Evolutionary conservation across 106 monocot genomes (phyloP).

Genomic region (Triglochin maritima): DNA sequence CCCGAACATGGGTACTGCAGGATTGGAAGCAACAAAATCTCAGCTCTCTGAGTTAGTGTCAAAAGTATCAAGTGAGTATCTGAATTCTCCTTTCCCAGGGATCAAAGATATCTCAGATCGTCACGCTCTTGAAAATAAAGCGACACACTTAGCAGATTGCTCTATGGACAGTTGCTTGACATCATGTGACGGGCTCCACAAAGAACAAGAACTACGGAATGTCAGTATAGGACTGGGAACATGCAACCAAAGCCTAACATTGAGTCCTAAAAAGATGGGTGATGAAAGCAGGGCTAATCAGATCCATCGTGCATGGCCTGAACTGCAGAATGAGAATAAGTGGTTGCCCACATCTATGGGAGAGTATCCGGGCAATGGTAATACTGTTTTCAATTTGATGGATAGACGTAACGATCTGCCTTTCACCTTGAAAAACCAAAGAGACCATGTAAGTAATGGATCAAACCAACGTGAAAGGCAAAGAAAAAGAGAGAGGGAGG

Average conservation of each 20-base stretch:
- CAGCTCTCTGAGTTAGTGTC: constrained; percentile 63
- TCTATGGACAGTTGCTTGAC: constrained; percentile 84
- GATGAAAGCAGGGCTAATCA: constrained; percentile 8
- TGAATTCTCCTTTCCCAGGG: constrained; percentile 21
- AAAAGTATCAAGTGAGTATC: constrained; percentile 52
- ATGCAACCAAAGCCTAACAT: constrained; percentile 9
- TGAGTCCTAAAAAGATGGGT: not conserved
- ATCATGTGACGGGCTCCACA: constrained; percentile 50
- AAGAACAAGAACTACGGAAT: constrained; percentile 34
- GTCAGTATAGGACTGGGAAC: constrained; percentile 18
- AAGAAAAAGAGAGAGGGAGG: constrained; percentile 17
- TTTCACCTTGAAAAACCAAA: constrained; percentile 25
- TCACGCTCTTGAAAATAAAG: constrained; percentile 19
- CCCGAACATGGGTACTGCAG: constrained; percentile 39
- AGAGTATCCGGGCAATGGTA: constrained; percentile 6
- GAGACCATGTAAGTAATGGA: constrained; percentile 5
- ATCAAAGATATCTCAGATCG: constrained; percentile 23
- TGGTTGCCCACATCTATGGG: constrained; percentile 8
- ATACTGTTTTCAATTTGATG: no score
- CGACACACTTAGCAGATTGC: constrained; percentile 37
- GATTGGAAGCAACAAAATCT: constrained; percentile 54
- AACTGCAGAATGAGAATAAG: constrained; percentile 15
- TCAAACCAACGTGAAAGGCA: not conserved
- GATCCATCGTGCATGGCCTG: constrained; percentile 15
- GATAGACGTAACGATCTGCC: constrained; percentile 21